Evolutionary conservation across 1,284 basidiomycete species (phyloP).

Genomic region (Rhodotorula sp.): DNA sequence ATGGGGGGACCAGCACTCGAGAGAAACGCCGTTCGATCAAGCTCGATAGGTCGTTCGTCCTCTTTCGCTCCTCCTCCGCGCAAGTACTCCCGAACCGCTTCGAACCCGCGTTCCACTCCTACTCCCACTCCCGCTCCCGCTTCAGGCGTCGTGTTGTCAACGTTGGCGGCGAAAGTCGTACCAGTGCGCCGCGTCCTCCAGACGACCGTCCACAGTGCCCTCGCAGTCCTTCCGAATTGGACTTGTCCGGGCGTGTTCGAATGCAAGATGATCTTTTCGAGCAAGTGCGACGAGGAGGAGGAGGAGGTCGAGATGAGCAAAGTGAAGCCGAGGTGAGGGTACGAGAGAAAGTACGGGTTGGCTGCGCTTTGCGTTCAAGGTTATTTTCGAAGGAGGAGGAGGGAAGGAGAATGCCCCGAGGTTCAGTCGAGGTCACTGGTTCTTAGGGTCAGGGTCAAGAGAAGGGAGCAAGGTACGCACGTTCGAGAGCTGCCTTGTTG

Average conservation of each 20-base stretch:
- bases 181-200: too few species aligned
- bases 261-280: slow-evolving; percentile 44
- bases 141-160: neutral
- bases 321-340: slow-evolving; percentile 44
- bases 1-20: slow-evolving; percentile 6
- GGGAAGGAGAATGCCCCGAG: too few species aligned
- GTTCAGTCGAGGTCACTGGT: too few species aligned
- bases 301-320: slow-evolving; percentile 39
- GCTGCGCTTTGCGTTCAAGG: slow-evolving; percentile 11
- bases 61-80: neutral
- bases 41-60: slow-evolving; percentile 40
- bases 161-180: too few species aligned
- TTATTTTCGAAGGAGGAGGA: too few species aligned
- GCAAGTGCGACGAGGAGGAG: slow-evolving; percentile 11
- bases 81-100: neutral
- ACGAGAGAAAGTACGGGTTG: slow-evolving; percentile 45
- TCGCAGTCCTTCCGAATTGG: slow-evolving; percentile 43
- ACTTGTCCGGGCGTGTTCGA: slow-evolving; percentile 46
- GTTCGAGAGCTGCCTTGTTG: too few species aligned
- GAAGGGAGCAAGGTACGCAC: too few species aligned
- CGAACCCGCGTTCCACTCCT: neutral
- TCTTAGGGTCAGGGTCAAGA: too few species aligned
- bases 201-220: slow-evolving; percentile 33
- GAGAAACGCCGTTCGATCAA: slow-evolving; percentile 42
- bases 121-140: neutral